Evolutionary conservation across 768 basidiomycete genomes (phyloP), one percentile per base, ranked within the genome.

Genomic region (Galerina sulciceps): DNA sequence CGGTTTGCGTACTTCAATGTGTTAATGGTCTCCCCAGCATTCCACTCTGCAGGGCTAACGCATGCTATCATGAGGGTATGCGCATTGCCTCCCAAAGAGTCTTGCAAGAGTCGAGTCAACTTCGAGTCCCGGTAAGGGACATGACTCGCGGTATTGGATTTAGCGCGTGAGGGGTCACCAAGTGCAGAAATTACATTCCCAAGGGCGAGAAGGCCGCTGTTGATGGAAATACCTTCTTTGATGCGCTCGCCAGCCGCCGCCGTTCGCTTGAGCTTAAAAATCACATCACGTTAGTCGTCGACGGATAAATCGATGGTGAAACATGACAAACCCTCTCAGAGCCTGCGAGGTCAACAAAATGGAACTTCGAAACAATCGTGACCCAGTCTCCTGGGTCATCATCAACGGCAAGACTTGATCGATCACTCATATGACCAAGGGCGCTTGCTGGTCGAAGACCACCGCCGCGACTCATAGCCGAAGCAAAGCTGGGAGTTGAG

Each of bases 1-100:
- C 97, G 90, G 65, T 97, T 96, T 35, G 96, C 97, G 69, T 99
- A 99, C 73, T 97, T 97, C 71, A 99, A 80, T 13, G 94, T 96
- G 70, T 94, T 94, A 58, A 98, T 81, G 0, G 97, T 99, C 75
- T 99, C 97, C 59, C 81, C 88, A 2, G 91, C 84, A 72, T 99
- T 99, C 87, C 87, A 96, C 74, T 99, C 97, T 1, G 94, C 93
- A 13, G 94, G 91, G 66, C 94, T 96, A 60, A 97, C 93, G 71
- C 96, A 99, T 15, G 97, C 97, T 62, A 99, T 94, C 97, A 99
- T 99, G 65, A 98, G 87, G 10, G 97, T 99, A 67, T 96, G 92
- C 1, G 96, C 90, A 75, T 99, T 99, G 44, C 97, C 97, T 37
- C 97, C 97, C 10, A 99, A 85, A 10, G 94, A 96, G 72, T 98